Conservation (phyloP, 2,329 filamentous ascomycete species). For the Thielaviopsis euricoi region DNA sequence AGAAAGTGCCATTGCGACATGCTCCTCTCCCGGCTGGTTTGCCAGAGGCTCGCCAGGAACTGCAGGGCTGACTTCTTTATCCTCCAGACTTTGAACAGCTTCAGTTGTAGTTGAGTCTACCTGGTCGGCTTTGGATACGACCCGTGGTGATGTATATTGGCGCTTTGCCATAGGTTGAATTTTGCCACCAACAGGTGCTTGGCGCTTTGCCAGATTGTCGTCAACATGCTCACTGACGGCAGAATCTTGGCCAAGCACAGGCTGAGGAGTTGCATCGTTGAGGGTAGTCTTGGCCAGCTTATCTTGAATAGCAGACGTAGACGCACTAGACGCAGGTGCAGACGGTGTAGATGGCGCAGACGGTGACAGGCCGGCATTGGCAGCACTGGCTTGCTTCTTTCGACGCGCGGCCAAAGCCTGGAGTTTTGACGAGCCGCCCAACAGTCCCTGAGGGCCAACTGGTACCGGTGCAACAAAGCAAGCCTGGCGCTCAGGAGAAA, state of each 20-base stretch:
- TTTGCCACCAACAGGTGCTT: background rate
- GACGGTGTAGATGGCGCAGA: background rate
- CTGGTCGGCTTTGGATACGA: background rate
- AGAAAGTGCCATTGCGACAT: background rate
- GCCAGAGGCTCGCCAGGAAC: background rate
- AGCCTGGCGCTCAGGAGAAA: constrained; percentile 49
- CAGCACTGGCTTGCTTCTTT: constrained; percentile 64
- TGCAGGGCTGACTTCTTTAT: background rate
- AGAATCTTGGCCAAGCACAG: background rate
- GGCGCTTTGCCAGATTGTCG: background rate
- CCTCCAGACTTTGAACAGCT: background rate
- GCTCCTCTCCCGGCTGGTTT: background rate
- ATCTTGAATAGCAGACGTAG: background rate
- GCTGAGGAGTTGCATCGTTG: background rate
- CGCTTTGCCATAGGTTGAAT: background rate
- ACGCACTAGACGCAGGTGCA: background rate
- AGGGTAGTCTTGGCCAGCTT: constrained; percentile 3
- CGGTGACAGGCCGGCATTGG: background rate
- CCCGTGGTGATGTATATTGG: background rate
- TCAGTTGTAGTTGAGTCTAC: background rate
- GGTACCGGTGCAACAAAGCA: constrained; percentile 43
- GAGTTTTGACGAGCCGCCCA: constrained; percentile 78
- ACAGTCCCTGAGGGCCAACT: constrained; percentile 39
- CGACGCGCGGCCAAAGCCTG: constrained; percentile 76
- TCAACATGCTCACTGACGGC: background rate